phyloP scores from a whole-genome alignment of 176 grass and related monocot species.

The Avena insularis region DNA sequence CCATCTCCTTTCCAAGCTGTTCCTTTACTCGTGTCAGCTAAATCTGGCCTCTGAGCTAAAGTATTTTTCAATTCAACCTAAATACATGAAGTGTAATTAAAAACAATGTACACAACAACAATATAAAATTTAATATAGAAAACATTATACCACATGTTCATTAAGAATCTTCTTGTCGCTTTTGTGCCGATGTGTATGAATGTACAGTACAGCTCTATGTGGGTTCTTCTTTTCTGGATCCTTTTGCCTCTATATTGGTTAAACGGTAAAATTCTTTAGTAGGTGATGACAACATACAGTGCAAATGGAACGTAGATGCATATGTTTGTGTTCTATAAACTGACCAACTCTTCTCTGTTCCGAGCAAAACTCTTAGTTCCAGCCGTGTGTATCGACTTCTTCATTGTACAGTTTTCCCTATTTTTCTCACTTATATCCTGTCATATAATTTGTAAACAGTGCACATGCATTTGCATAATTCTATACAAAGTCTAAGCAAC shows the following conservation, averaged over 20 bases:
- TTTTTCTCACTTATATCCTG: constrained; percentile 13
- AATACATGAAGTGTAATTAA: not conserved
- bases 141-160: not conserved
- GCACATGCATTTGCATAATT: not conserved
- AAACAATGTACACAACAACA: not conserved
- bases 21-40: not conserved
- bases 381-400: constrained; percentile 2
- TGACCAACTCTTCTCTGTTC: constrained; percentile 10
- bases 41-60: not conserved
- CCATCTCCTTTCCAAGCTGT: constrained; percentile 22
- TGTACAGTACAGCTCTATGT: not conserved
- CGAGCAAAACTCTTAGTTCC: constrained; percentile 34
- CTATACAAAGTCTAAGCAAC: not conserved
- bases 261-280: not conserved
- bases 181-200: not conserved
- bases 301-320: not conserved
- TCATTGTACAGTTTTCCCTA: not conserved
- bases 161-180: not conserved
- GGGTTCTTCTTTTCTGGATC: not conserved
- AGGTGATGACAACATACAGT: not conserved
- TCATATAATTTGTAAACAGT: not conserved
- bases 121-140: not conserved
- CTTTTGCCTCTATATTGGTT: not conserved
- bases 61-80: not conserved
- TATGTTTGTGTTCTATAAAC: not conserved